Conservation (phyloP, 2,329 filamentous ascomycete genomes). For the Xylariaceae sp. region DNA sequence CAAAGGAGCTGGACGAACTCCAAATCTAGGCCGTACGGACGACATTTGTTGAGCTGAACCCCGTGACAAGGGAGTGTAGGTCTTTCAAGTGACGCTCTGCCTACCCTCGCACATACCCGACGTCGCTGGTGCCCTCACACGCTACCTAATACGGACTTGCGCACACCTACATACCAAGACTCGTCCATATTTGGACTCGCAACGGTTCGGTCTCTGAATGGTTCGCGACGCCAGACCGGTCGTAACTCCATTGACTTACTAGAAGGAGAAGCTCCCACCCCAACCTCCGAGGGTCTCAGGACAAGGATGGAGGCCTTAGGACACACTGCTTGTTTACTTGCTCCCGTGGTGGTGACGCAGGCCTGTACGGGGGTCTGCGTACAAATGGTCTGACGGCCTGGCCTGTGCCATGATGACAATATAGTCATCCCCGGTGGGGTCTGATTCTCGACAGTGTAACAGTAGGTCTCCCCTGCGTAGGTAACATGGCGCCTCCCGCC, state of each 20-base stretch:
- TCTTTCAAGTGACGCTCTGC: conserved; percentile 8
- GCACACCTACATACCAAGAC: neutral
- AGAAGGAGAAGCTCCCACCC: conserved; percentile 2
- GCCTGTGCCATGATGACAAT: conserved; percentile 8
- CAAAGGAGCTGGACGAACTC: neutral
- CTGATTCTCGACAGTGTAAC: conserved; percentile 9
- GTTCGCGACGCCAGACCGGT: conserved; percentile 5
- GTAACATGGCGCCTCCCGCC: neutral
- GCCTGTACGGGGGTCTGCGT: conserved; percentile 11
- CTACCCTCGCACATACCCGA: neutral
- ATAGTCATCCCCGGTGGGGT: conserved; percentile 8
- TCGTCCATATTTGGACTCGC: conserved; percentile 12
- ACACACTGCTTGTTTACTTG: neutral
- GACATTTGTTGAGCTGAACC: conserved; percentile 5
- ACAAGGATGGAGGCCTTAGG: conserved; percentile 10
- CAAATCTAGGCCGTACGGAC: neutral
- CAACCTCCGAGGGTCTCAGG: conserved; percentile 13
- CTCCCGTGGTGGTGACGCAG: conserved; percentile 2
- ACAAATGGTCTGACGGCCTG: conserved; percentile 10
- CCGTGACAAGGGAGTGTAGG: neutral
- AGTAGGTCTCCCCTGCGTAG: neutral
- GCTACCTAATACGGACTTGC: conserved; percentile 8
- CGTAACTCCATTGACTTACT: conserved; percentile 11
- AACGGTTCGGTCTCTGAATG: conserved; percentile 14
- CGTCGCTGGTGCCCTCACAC: neutral